Evolutionary conservation across 2,329 filamentous ascomycete genomes (phyloP).

Genomic region (Purpureocillium lavendulum): DNA sequence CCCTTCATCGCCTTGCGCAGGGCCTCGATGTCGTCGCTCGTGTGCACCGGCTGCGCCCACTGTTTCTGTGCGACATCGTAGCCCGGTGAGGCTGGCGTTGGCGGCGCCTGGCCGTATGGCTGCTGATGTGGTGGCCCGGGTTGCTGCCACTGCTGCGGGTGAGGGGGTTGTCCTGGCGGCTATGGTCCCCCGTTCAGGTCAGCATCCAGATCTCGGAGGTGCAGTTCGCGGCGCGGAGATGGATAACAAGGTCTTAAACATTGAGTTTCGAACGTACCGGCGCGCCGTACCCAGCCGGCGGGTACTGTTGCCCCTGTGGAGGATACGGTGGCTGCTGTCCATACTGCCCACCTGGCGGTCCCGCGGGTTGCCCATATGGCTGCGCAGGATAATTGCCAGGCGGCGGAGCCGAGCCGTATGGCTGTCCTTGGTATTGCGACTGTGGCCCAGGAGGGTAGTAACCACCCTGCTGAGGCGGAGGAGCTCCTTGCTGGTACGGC

Average conservation of each 20-base stretch:
- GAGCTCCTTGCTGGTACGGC: constrained; percentile 1
- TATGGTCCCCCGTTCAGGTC: not conserved
- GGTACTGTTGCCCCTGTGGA: not conserved
- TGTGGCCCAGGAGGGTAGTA: not conserved
- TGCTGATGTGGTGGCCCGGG: not conserved
- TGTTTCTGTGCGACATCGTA: constrained; percentile 19
- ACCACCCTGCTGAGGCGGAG: not conserved
- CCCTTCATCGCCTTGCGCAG: constrained; percentile 26
- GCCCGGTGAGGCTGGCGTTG: constrained; percentile 18
- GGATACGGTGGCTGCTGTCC: not conserved
- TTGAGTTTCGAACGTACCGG: not conserved
- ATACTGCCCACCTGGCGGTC: not conserved
- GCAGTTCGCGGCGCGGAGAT: too few relatives aligned
- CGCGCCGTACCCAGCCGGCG: not conserved
- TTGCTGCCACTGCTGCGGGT: constrained; percentile 13
- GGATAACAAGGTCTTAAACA: too few relatives aligned
- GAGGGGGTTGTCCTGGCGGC: not conserved
- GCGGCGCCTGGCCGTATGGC: constrained; percentile 5
- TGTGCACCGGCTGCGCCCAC: constrained; percentile 17
- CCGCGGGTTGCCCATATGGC: constrained; percentile 1
- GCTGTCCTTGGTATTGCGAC: not conserved
- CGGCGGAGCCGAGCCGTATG: too few relatives aligned
- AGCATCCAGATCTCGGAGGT: too few relatives aligned
- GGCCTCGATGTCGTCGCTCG: constrained; percentile 17
- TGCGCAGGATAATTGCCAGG: not conserved